Conservation (phyloP, 2,329 filamentous ascomycete genomes). For the Colletotrichum phormii region DNA sequence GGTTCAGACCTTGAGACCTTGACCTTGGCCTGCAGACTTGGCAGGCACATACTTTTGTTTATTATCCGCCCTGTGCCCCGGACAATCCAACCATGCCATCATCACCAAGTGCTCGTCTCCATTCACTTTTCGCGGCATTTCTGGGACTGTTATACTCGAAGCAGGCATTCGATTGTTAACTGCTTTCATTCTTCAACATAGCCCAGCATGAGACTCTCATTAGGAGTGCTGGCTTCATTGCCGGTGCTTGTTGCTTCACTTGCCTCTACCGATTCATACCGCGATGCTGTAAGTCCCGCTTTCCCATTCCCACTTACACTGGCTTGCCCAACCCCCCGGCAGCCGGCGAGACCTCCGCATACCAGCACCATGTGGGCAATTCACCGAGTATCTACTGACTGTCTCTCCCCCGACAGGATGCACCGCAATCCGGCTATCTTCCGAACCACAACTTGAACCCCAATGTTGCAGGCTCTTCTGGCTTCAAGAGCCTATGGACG, state of each 20-base stretch:
- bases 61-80: conserved; percentile 13
- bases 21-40: conserved; percentile 2
- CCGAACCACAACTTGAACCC: conserved; percentile 56
- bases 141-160: conserved; percentile 8
- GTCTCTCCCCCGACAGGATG: conserved; percentile 38
- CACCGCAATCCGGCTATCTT: conserved; percentile 51
- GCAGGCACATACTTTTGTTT: conserved; percentile 28
- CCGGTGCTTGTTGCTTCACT: conserved; percentile 35
- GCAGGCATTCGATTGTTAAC: conserved; percentile 23
- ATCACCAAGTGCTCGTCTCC: background rate
- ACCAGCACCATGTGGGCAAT: background rate
- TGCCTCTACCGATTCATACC: conserved; percentile 36
- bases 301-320: background rate
- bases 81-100: background rate
- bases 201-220: conserved; percentile 31
- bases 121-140: conserved; percentile 1
- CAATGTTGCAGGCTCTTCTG: conserved; percentile 48
- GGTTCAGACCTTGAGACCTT: background rate
- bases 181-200: background rate
- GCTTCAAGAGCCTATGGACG: conserved; percentile 43
- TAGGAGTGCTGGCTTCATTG: conserved; percentile 34
- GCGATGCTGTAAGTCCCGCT: conserved; percentile 33
- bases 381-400: background rate
- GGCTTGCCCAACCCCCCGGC: background rate
- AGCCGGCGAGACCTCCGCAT: background rate